Conservation (phyloP, 129 eudicot genomes). For the Lactuca sativa region DNA sequence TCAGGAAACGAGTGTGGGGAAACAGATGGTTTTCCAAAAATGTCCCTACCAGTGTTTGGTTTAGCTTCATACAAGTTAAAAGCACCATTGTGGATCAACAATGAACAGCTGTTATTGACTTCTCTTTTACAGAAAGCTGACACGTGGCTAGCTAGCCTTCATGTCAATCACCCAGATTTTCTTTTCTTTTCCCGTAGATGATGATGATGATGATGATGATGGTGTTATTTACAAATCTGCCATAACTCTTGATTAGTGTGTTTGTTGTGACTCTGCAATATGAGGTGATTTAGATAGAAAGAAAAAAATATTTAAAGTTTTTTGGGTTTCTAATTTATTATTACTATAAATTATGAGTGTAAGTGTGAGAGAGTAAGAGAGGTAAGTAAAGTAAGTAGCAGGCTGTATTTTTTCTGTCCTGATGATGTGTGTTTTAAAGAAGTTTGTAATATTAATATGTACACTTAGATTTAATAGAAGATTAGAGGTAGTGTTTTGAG, state of each 20-base stretch:
- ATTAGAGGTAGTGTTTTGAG: conserved; percentile 2
- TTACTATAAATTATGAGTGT: conserved; percentile 14
- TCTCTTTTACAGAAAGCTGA: conserved; percentile 75
- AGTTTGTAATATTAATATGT: conserved; percentile 23
- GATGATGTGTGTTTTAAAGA: conserved; percentile 28
- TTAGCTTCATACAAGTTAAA: conserved; percentile 87
- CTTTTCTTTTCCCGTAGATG: conserved; percentile 79
- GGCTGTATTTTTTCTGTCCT: conserved; percentile 41
- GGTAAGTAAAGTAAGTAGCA: conserved; percentile 19
- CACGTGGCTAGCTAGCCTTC: conserved; percentile 52
- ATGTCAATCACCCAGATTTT: conserved; percentile 94
- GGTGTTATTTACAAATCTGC: neutral
- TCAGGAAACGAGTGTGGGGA: conserved; percentile 11
- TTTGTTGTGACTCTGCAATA: too few species aligned
- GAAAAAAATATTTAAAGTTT: conserved; percentile 7
- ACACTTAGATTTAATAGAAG: conserved; percentile 1
- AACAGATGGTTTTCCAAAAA: conserved; percentile 53
- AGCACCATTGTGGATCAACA: conserved; percentile 69
- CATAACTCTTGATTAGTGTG: conserved; percentile 4
- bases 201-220: neutral
- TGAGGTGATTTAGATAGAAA: conserved; percentile 10
- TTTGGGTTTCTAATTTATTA: conserved; percentile 22
- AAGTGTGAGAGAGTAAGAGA: conserved; percentile 19
- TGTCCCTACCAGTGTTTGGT: conserved; percentile 82
- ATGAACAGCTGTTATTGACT: conserved; percentile 40